Percentiles rank a stretch among this genome's conserved stretches.
phyloP scores from a whole-genome alignment of 176 grass and related monocot genomes.

The Tuctoria greenei region DNA sequence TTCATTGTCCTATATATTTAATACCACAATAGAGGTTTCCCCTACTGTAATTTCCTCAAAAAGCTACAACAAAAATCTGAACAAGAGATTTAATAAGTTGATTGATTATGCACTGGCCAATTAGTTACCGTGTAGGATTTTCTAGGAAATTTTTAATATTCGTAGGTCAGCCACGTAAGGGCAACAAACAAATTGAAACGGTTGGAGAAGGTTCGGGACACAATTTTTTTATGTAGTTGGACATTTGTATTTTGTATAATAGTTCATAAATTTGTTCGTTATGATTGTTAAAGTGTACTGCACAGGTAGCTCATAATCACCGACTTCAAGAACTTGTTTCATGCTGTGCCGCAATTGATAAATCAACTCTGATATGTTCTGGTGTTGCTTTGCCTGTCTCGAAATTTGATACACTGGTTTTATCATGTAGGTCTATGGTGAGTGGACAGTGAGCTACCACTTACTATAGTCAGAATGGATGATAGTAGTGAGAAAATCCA shows the following conservation, averaged over 20 bases:
- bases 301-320: neutral
- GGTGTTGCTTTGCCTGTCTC: conserved; percentile 19
- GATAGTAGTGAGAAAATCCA: conserved; percentile 32
- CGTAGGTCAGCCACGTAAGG: neutral
- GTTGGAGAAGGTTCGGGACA: neutral
- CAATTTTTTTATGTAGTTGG: neutral
- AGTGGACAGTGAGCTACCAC: conserved; percentile 24
- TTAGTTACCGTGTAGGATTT: neutral
- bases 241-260: neutral
- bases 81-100: neutral
- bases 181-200: neutral
- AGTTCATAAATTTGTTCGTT: neutral
- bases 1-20: no score
- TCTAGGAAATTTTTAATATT: neutral
- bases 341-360: neutral
- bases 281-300: neutral
- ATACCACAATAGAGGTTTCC: no score
- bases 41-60: no score
- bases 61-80: neutral
- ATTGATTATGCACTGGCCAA: neutral
- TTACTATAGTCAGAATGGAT: conserved; percentile 31
- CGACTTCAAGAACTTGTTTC: neutral
- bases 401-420: conserved; percentile 13
- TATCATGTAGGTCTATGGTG: conserved; percentile 44
- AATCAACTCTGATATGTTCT: neutral